These are phyloP conservation scores for Peronospora tabacina DNA, from an alignment of 352 stramenopile genomes.

Conservation along the genomic window DNA sequence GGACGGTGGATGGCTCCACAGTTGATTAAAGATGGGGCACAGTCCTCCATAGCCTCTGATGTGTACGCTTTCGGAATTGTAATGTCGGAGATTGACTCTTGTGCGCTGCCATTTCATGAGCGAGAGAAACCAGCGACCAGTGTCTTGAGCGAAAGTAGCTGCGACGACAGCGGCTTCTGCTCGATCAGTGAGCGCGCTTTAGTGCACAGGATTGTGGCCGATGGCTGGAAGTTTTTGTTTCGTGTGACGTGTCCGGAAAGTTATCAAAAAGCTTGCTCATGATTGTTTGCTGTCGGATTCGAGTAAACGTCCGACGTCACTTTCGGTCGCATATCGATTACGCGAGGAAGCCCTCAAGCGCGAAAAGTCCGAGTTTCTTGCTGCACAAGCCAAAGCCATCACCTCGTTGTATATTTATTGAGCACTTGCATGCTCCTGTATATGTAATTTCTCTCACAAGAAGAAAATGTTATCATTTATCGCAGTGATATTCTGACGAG, in stretches of 20 bases:
- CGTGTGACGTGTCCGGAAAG: conserved; percentile 35
- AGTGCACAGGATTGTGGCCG: conserved; percentile 42
- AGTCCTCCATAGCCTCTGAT: conserved; percentile 74
- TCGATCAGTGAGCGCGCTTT: conserved; percentile 33
- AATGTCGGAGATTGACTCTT: conserved; percentile 73
- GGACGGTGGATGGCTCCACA: conserved; percentile 82
- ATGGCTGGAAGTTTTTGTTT: conserved; percentile 46
- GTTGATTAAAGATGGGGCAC: conserved; percentile 57
- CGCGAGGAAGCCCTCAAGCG: conserved; percentile 35
- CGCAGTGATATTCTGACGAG: no score
- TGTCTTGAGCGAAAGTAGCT: conserved; percentile 12
- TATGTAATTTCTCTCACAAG: neutral
- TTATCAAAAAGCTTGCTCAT: conserved; percentile 36
- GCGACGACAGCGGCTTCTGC: conserved; percentile 15
- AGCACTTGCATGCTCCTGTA: neutral
- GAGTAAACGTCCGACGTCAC: conserved; percentile 29
- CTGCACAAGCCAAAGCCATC: conserved; percentile 24
- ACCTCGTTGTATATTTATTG: conserved; percentile 24
- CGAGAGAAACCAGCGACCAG: conserved; percentile 17
- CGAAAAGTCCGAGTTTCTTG: conserved; percentile 23
- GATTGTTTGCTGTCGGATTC: conserved; percentile 42
- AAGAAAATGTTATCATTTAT: no score
- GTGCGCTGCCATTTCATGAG: conserved; percentile 47
- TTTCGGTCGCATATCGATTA: conserved; percentile 40
- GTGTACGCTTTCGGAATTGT: conserved; percentile 84